These are phyloP conservation scores for Cyclostephanos tholiformis DNA, from an alignment of 108 stramenopile species.

Conservation along the genomic window DNA sequence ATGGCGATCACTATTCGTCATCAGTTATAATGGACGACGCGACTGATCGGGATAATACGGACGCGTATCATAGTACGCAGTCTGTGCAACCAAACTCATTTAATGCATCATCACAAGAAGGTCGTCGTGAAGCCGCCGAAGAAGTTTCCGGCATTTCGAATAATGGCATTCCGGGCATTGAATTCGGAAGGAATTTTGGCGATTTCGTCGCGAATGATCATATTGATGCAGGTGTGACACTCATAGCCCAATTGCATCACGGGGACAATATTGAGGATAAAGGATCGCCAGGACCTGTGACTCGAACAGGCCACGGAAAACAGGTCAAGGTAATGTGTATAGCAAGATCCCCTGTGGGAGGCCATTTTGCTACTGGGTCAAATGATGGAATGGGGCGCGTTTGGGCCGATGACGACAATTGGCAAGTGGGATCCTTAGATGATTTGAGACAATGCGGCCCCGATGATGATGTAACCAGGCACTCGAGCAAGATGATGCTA, in stretches of 20 bases:
- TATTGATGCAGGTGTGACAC: slow-evolving; percentile 74
- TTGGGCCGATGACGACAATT: slow-evolving; percentile 78
- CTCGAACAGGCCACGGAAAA: slow-evolving; percentile 54
- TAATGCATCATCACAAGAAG: not conserved
- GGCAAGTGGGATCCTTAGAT: slow-evolving; percentile 53
- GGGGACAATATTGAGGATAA: slow-evolving; percentile 52
- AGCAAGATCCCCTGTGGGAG: slow-evolving; percentile 81
- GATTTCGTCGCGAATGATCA: slow-evolving; percentile 73
- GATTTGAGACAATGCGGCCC: slow-evolving; percentile 17
- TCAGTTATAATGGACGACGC: slow-evolving; percentile 5
- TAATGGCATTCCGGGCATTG: slow-evolving; percentile 3
- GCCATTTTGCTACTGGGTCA: slow-evolving; percentile 87
- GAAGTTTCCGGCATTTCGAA: not conserved
- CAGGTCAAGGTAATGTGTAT: slow-evolving; percentile 86
- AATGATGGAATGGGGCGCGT: slow-evolving; percentile 90
- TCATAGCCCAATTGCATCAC: slow-evolving; percentile 74
- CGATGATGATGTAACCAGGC: not conserved
- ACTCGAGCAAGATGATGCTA: not conserved
- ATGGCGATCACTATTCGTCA: slow-evolving; percentile 58
- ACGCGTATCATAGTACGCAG: not conserved
- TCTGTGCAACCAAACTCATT: not conserved
- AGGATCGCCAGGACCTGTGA: slow-evolving; percentile 53
- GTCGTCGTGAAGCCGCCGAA: not conserved
- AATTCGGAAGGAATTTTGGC: slow-evolving; percentile 37
- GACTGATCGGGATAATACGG: slow-evolving; percentile 2